These are phyloP conservation scores for Aspergillus puulaauensis DNA, from an alignment of 2,329 filamentous ascomycete species.

Conservation along the genomic window DNA sequence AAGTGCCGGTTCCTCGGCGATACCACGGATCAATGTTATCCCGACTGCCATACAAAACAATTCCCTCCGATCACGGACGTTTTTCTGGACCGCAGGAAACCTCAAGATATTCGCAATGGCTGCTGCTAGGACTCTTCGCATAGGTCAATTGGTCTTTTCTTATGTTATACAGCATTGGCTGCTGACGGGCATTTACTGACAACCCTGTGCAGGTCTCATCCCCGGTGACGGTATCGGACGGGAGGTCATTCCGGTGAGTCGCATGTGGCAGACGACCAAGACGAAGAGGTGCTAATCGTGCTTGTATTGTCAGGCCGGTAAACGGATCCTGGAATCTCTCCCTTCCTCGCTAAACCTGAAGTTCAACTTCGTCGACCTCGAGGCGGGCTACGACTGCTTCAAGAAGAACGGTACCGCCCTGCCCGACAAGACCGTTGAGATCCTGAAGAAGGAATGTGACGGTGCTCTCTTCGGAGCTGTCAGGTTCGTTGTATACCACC, in stretches of 20 bases:
- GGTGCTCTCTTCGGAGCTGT: slow-evolving; percentile 96
- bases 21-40: slow-evolving; percentile 7
- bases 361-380: slow-evolving; percentile 90
- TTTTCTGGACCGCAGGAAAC: slow-evolving; percentile 9
- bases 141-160: slow-evolving; percentile 53
- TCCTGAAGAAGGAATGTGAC: slow-evolving; percentile 88
- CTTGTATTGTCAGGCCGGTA: slow-evolving; percentile 60
- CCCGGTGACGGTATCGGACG: slow-evolving; percentile 97
- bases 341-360: slow-evolving; percentile 86
- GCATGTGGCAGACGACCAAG: background rate
- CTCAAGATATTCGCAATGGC: slow-evolving; percentile 28
- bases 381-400: slow-evolving; percentile 92
- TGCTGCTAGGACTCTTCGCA: slow-evolving; percentile 65
- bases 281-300: slow-evolving; percentile 12
- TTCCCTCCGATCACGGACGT: slow-evolving; percentile 32
- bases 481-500: slow-evolving; percentile 46
- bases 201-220: slow-evolving; percentile 70
- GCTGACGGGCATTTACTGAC: slow-evolving; percentile 15
- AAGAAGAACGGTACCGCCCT: slow-evolving; percentile 84
- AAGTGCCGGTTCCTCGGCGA: background rate
- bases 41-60: slow-evolving; percentile 13
- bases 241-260: slow-evolving; percentile 82
- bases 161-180: background rate
- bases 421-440: slow-evolving; percentile 85
- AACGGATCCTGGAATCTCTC: slow-evolving; percentile 87